Conservation (phyloP, 2,329 filamentous ascomycete genomes). For the Elsinoe arachidis region DNA sequence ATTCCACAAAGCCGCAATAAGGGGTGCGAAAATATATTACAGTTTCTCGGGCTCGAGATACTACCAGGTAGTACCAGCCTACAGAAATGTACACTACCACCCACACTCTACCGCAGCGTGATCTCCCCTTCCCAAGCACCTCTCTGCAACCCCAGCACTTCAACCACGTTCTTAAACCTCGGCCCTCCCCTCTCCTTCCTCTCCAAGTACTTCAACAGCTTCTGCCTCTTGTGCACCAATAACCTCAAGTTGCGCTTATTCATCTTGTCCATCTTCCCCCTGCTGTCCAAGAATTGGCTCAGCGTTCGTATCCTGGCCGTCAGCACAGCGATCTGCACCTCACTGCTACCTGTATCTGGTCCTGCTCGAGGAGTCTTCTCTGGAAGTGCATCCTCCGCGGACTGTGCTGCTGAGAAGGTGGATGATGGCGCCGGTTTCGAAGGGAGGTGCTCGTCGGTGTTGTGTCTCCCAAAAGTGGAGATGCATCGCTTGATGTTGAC, state of each 20-base stretch:
- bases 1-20: too few relatives aligned
- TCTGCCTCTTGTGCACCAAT: constrained; percentile 82
- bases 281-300: constrained; percentile 59
- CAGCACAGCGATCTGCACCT: constrained; percentile 95
- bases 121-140: constrained; percentile 91
- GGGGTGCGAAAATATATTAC: too few relatives aligned
- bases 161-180: constrained; percentile 77
- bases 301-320: constrained; percentile 87
- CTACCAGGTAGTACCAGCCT: too few relatives aligned
- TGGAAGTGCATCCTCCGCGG: constrained; percentile 20
- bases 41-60: too few relatives aligned
- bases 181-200: constrained; percentile 83
- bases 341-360: constrained; percentile 85
- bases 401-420: constrained; percentile 20
- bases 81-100: not conserved
- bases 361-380: constrained; percentile 59
- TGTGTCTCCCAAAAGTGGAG: constrained; percentile 80
- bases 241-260: constrained; percentile 86
- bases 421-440: constrained; percentile 45
- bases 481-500: constrained; percentile 80
- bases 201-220: constrained; percentile 76
- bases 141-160: constrained; percentile 75
- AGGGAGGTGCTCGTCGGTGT: constrained; percentile 64
- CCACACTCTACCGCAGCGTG: constrained; percentile 37
- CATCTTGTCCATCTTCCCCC: constrained; percentile 77